Conservation (phyloP, 2,329 filamentous ascomycete species). For the Hymenotorrendiella dingleyae region DNA sequence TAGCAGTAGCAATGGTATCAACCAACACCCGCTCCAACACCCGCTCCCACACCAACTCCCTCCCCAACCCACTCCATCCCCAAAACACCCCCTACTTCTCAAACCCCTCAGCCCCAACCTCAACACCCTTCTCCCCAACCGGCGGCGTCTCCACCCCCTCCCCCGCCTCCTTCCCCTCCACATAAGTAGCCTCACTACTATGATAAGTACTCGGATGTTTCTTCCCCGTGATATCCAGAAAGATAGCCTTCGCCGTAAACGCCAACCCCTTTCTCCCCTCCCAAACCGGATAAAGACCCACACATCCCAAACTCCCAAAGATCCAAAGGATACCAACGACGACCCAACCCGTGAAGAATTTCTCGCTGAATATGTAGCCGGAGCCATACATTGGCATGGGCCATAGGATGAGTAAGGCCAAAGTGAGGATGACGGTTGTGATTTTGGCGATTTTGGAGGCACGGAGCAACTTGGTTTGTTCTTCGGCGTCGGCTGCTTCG, state of each 20-base stretch:
- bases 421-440: slow-evolving; percentile 55
- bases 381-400: slow-evolving; percentile 87
- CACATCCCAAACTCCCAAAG: slow-evolving; percentile 64
- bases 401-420: slow-evolving; percentile 76
- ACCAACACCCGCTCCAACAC: no score
- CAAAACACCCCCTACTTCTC: not conserved
- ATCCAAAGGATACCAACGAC: slow-evolving; percentile 74
- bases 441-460: slow-evolving; percentile 45
- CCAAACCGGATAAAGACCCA: slow-evolving; percentile 76
- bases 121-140: slow-evolving; percentile 13
- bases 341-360: slow-evolving; percentile 80
- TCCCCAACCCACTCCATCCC: not conserved
- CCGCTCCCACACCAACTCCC: not conserved
- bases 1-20: no score
- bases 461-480: slow-evolving; percentile 44
- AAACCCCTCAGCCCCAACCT: slow-evolving; percentile 6
- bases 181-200: slow-evolving; percentile 21
- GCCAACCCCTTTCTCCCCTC: slow-evolving; percentile 67
- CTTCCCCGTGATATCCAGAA: slow-evolving; percentile 49
- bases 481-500: slow-evolving; percentile 35
- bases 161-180: slow-evolving; percentile 23
- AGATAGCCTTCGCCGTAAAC: slow-evolving; percentile 56
- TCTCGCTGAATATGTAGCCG: slow-evolving; percentile 74
- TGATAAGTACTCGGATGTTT: slow-evolving; percentile 26
- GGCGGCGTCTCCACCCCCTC: slow-evolving; percentile 19